Conservation (phyloP, 2,329 filamentous ascomycete genomes). For the Verticillium alfalfae region DNA sequence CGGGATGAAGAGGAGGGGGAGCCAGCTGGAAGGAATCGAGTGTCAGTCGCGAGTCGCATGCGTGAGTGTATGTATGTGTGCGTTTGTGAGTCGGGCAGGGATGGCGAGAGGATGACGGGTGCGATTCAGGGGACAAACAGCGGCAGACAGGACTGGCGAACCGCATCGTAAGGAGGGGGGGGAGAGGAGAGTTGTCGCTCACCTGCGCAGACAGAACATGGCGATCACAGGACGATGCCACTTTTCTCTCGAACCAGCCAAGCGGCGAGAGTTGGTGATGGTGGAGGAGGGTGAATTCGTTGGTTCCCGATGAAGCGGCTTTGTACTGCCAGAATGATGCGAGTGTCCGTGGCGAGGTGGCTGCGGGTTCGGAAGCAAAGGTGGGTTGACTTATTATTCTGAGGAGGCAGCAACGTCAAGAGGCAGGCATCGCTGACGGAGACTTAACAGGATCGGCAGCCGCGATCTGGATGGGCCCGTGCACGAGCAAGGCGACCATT, state of each 20-base stretch:
- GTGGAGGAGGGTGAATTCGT: not conserved
- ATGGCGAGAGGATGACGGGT: not conserved
- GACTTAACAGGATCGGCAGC: not conserved
- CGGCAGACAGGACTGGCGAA: constrained; percentile 1
- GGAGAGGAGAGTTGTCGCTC: constrained; percentile 6
- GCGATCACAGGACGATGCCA: constrained; percentile 8
- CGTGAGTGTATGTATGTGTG: too few species aligned
- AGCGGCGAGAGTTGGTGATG: not conserved
- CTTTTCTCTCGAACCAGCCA: not conserved
- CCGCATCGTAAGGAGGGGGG: not conserved
- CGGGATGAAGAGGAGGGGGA: constrained; percentile 82
- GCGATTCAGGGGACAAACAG: not conserved
- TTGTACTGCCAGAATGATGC: not conserved
- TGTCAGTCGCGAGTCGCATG: not conserved
- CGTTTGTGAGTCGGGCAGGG: not conserved
- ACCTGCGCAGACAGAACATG: constrained; percentile 63
- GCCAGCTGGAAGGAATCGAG: constrained; percentile 52
- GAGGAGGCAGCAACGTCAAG: not conserved
- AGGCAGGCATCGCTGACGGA: not conserved
- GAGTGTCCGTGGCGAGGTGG: not conserved
- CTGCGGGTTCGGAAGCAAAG: not conserved
- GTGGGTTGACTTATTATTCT: not conserved
- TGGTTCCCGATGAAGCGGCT: not conserved
- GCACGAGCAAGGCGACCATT: not conserved
- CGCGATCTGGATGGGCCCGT: not conserved